A percentile compares a stretch with the other conserved stretches of the same genome.
These are phyloP conservation scores for Dalbergia cochinchinensis DNA, from an alignment of 306 rosid species.

Conservation along the genomic window DNA sequence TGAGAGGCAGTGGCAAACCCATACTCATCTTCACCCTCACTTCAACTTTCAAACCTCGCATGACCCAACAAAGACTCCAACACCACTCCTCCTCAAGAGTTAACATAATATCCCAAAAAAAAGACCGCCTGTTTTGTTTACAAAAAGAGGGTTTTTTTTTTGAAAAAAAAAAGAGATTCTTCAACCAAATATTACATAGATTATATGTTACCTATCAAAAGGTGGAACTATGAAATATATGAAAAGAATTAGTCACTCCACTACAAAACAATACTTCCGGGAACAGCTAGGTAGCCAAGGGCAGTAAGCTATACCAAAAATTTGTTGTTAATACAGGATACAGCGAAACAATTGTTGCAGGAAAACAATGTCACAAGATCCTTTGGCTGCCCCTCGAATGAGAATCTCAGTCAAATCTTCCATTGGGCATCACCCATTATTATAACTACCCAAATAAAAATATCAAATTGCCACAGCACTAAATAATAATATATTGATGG, in stretches of 20 bases:
- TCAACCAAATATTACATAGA: not conserved
- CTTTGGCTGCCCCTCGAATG: slow-evolving; percentile 29
- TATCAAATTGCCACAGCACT: not conserved
- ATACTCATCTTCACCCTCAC: no score
- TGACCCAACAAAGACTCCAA: not conserved
- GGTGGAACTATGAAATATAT: slow-evolving; percentile 14
- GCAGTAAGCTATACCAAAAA: not conserved
- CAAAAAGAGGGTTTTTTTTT: not conserved
- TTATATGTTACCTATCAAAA: not conserved
- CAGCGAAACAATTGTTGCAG: not conserved
- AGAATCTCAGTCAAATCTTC: slow-evolving; percentile 1
- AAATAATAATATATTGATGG: not conserved
- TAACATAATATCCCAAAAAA: not conserved
- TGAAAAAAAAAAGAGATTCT: not conserved
- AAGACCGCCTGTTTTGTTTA: no score
- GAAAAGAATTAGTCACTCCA: slow-evolving; percentile 5
- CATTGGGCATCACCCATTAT: slow-evolving; percentile 7
- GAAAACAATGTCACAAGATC: slow-evolving; percentile 17
- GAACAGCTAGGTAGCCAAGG: not conserved
- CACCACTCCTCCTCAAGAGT: not conserved
- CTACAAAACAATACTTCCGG: not conserved
- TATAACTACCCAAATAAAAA: not conserved
- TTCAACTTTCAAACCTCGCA: no score
- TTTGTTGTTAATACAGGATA: not conserved
- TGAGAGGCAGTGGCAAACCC: no score